Percentiles rank a stretch among this genome's conserved stretches.
phyloP scores from a whole-genome alignment of 345 rosid genomes.

The Acer negundo region DNA sequence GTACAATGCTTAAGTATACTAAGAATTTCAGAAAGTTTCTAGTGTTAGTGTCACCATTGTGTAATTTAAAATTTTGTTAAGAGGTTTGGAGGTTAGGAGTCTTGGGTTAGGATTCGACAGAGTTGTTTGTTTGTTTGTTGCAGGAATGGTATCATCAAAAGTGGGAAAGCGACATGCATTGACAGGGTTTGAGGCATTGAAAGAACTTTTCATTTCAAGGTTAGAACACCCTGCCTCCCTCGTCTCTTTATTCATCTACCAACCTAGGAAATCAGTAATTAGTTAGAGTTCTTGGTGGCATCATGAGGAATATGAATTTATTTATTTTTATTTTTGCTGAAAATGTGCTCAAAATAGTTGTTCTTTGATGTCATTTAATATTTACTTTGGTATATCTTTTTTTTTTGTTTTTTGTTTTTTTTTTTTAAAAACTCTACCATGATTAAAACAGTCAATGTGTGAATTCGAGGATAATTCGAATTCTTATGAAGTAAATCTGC shows the following conservation, averaged over 20 bases:
- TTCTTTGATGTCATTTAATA: neutral
- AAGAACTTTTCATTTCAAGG: conserved; percentile 82
- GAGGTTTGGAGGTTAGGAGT: neutral
- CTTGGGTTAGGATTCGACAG: conserved; percentile 15
- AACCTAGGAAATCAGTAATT: neutral
- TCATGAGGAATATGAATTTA: conserved; percentile 1
- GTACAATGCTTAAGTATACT: neutral
- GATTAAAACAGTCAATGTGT: neutral
- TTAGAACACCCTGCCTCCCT: conserved; percentile 14
- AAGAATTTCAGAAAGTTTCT: neutral
- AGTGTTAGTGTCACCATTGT: neutral
- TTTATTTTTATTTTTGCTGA: neutral
- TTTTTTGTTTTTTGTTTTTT: neutral
- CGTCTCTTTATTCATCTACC: neutral
- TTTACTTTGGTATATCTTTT: neutral
- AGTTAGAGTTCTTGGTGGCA: neutral
- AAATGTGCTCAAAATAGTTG: neutral
- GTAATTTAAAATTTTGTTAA: neutral
- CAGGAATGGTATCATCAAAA: conserved; percentile 91
- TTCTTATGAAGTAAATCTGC: neutral
- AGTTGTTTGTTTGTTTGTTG: conserved; percentile 24
- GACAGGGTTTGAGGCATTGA: conserved; percentile 82
- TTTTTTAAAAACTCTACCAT: neutral
- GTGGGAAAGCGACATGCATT: conserved; percentile 94
- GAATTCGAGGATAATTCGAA: neutral